Evolutionary conservation across 306 rosid species (phyloP).

Genomic region (Canavalia gladiata): DNA sequence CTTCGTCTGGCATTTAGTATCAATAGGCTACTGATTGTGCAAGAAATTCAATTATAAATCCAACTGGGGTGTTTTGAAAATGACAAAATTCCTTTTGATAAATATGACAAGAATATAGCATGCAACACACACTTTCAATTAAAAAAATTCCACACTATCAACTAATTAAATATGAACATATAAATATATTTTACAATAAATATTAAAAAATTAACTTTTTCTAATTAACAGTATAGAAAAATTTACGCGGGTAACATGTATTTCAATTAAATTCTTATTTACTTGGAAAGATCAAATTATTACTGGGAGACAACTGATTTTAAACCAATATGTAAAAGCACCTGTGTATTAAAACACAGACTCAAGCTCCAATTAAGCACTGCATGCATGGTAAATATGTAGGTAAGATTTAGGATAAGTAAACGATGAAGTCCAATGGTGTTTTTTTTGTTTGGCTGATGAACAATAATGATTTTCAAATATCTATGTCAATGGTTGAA

Average conservation of each 20-base stretch:
- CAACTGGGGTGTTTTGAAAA: conserved; percentile 21
- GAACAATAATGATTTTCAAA: neutral
- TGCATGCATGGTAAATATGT: conserved; percentile 17
- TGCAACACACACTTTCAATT: neutral
- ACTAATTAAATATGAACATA: too few relatives aligned
- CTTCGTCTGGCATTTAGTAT: conserved; percentile 44
- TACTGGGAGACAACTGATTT: conserved; percentile 8
- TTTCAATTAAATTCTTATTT: neutral
- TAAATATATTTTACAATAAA: too few relatives aligned
- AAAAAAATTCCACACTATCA: too few relatives aligned
- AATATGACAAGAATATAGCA: neutral
- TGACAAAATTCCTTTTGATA: neutral
- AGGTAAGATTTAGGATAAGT: neutral
- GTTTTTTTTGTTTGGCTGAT: neutral
- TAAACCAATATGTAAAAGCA: neutral
- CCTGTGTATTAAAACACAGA: neutral
- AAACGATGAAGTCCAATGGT: neutral
- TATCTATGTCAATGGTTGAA: conserved; percentile 24
- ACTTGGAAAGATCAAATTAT: neutral
- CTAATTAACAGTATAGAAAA: too few relatives aligned
- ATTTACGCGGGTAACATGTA: too few relatives aligned
- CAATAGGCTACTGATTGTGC: conserved; percentile 19
- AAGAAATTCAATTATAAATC: conserved; percentile 27
- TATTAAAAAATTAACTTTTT: too few relatives aligned
- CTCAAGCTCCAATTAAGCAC: neutral